Percentiles rank a stretch among this genome's conserved stretches.
Evolutionary conservation across 495 filamentous ascomycete genomes (phyloP).

Genomic region (Tuber microsphaerosporum): DNA sequence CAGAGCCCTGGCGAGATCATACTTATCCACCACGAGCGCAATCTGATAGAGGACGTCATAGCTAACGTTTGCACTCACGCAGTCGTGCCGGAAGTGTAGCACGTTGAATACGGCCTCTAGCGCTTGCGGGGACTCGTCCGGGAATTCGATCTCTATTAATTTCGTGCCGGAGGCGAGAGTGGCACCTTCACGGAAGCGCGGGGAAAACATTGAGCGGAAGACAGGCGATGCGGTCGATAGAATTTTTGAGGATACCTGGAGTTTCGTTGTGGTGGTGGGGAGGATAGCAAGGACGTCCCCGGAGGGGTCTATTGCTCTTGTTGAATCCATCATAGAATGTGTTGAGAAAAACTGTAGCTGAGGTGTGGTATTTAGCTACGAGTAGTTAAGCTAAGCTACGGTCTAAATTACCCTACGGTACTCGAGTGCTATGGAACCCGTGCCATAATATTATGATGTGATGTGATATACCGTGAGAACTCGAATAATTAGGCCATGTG

Average conservation of each 20-base stretch:
- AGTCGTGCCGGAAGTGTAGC: constrained; percentile 25
- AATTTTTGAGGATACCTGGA: constrained; percentile 35
- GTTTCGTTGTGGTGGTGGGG: not conserved
- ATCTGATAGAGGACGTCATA: constrained; percentile 14
- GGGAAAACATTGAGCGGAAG: constrained; percentile 37
- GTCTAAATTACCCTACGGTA: too few relatives aligned
- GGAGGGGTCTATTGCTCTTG: constrained; percentile 6
- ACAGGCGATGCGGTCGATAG: constrained; percentile 32
- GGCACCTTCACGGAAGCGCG: constrained; percentile 31
- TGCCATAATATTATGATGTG: too few relatives aligned
- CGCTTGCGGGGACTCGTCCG: constrained; percentile 11
- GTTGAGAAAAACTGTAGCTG: not conserved
- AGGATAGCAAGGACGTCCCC: constrained; percentile 16
- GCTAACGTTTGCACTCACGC: not conserved
- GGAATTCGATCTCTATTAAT: constrained; percentile 11
- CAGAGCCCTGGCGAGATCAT: constrained; percentile 22
- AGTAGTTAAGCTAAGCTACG: too few relatives aligned
- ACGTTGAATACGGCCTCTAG: constrained; percentile 23
- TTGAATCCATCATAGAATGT: not conserved
- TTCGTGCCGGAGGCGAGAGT: not conserved
- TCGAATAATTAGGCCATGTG: too few relatives aligned
- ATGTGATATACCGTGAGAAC: too few relatives aligned
- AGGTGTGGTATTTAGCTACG: not conserved
- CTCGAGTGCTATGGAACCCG: too few relatives aligned
- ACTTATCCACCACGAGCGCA: constrained; percentile 35